Evolutionary conservation across 495 filamentous ascomycete species (phyloP).

Genomic region (Xylaria cubensis): DNA sequence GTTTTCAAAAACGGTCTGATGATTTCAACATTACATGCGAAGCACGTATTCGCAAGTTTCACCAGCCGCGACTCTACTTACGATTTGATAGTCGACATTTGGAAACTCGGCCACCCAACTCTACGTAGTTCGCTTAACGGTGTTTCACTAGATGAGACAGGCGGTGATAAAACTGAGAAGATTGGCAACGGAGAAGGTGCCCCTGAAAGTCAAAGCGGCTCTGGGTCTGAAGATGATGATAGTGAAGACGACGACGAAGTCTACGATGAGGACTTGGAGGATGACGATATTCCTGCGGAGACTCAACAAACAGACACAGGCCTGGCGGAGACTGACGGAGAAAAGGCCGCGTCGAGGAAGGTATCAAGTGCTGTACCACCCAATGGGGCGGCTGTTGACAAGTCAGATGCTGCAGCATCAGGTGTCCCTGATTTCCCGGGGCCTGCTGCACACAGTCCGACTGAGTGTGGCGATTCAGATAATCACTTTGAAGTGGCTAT

Average conservation of each 20-base stretch:
- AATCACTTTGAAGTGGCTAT: conserved; percentile 84
- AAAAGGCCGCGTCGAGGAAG: conserved; percentile 68
- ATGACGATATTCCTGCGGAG: conserved; percentile 63
- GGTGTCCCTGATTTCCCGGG: conserved; percentile 78
- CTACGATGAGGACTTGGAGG: conserved; percentile 79
- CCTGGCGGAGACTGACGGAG: conserved; percentile 66
- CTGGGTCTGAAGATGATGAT: conserved; percentile 67
- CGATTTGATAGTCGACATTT: conserved; percentile 95
- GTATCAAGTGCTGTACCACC: conserved; percentile 63
- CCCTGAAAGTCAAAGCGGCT: conserved; percentile 49
- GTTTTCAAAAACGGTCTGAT: conserved; percentile 98
- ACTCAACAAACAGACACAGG: conserved; percentile 67
- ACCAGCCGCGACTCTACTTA: conserved; percentile 95
- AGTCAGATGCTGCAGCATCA: conserved; percentile 56
- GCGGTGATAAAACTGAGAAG: conserved; percentile 91
- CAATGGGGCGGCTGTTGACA: conserved; percentile 57
- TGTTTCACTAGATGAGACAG: conserved; percentile 76
- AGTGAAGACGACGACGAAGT: conserved; percentile 71
- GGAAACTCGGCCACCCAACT: conserved; percentile 93
- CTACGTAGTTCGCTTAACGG: conserved; percentile 89
- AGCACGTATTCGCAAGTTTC: conserved; percentile 94
- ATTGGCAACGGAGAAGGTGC: conserved; percentile 58
- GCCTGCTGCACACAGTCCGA: conserved; percentile 80
- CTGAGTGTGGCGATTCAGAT: conserved; percentile 77
- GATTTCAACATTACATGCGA: conserved; percentile 93